Base-by-base conservation (phyloP, 2,329 filamentous ascomycete genomes). In the Proliferodiscus dingleyae region DNA sequence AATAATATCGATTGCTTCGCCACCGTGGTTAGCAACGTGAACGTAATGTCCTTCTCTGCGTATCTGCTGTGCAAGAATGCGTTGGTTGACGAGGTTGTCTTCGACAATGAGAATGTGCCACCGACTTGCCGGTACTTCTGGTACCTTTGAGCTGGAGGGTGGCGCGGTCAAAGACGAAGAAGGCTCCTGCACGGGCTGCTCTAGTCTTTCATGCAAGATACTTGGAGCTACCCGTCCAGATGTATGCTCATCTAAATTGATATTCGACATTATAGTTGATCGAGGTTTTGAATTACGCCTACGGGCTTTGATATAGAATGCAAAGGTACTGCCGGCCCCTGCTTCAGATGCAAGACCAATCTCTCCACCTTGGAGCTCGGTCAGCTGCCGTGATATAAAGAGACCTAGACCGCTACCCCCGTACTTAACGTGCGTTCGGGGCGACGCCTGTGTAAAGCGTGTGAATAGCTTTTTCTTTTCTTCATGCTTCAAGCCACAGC, bases 81-180 rank as follows among this genome's bases (percentile, higher is more conserved):
- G 89, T 58, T 90, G 87, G 63, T 91, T 91, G 56, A 90, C 85
- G 3, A 77, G 74, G 57, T 93, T 91, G 62, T 93, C 87, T 65
- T 93, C 87, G 2, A 93, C 87, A 29, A 91, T 71, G 16, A 93
- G 70, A 33, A 91, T 84, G 54, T 78, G 80, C 67, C 87, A 81
- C 19, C 83, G 83, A 63, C 81, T 85, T 59, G 43, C 47, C 11
- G 40, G 28, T 2, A 34, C 23, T 8, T 33, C 34, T 7, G 23
- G 15, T 11, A 39, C 29, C 10, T 18, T 34, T 18, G 39, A 13
- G 3, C 32, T 21, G 4, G 43, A 39, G 23, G 21, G 23, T 15
- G 15, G n/a, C 2, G 41, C 10, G 26, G 41, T 33, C 1, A 32
- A n/a, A n/a, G n/a, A n/a, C n/a, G n/a, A n/a, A n/a, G n/a, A n/a